A percentile compares a stretch with the other conserved stretches of the same genome.
Conservation (phyloP, 2,329 filamentous ascomycete genomes). For the Fusarium mangiferae region DNA sequence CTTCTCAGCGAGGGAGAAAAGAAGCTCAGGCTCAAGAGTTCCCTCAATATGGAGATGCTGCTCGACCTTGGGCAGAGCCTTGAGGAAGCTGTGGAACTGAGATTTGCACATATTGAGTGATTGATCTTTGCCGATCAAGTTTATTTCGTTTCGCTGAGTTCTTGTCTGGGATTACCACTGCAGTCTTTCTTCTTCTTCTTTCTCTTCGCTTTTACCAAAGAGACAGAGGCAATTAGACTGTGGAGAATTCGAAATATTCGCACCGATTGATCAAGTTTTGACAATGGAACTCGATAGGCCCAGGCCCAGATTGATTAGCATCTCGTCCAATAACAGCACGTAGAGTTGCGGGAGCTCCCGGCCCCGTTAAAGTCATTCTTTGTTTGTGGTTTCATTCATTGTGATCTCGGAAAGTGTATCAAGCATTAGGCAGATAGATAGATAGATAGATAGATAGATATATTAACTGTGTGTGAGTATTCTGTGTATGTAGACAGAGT, state of each 20-base stretch:
- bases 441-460: neutral
- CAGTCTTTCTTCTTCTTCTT: neutral
- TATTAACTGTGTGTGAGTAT: neutral
- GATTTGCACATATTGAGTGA: slow-evolving; percentile 62
- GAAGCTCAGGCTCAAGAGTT: slow-evolving; percentile 73
- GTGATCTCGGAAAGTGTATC: neutral
- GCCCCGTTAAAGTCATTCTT: slow-evolving; percentile 21
- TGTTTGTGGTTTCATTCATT: neutral
- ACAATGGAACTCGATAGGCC: slow-evolving; percentile 14
- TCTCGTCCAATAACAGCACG: slow-evolving; percentile 25
- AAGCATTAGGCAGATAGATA: neutral
- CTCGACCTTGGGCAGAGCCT: slow-evolving; percentile 79
- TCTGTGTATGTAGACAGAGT: neutral
- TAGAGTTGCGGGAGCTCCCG: slow-evolving; percentile 28
- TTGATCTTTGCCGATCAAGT: neutral
- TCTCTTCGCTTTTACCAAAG: neutral
- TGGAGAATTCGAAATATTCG: slow-evolving; percentile 9
- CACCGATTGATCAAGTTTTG: slow-evolving; percentile 5
- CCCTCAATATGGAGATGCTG: slow-evolving; percentile 86
- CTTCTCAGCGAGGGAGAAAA: slow-evolving; percentile 74
- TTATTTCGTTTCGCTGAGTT: neutral
- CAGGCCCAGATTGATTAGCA: slow-evolving; percentile 3
- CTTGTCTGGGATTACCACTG: neutral
- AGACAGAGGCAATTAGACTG: neutral
- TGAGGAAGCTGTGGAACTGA: slow-evolving; percentile 65